Evolutionary conservation across 352 stramenopile genomes (phyloP).

Genomic region (Chrysophaeum taylorii): DNA sequence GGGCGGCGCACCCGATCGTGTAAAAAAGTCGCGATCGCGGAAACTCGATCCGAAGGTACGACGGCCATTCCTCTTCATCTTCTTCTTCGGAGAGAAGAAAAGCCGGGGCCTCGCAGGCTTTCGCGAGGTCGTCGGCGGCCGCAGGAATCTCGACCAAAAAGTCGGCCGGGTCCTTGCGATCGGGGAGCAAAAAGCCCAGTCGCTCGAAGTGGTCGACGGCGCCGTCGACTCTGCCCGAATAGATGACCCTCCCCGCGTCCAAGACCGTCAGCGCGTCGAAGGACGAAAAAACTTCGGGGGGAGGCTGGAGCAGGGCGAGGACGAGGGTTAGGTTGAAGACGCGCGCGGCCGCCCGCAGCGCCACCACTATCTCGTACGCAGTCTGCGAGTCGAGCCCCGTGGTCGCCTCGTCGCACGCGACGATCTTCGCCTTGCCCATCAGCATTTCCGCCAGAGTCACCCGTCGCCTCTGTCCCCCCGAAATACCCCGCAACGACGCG

Average conservation of each 20-base stretch:
- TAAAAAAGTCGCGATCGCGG: constrained; percentile 10
- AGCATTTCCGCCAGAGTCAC: too few relatives aligned
- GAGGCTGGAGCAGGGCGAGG: constrained; percentile 70
- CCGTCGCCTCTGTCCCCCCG: background rate
- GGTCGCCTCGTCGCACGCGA: too few relatives aligned
- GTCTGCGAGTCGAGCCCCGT: too few relatives aligned
- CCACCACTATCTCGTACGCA: too few relatives aligned
- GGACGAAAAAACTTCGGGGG: constrained; percentile 80
- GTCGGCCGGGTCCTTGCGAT: constrained; percentile 66
- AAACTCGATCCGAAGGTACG: background rate
- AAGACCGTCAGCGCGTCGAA: constrained; percentile 91
- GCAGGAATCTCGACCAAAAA: constrained; percentile 63
- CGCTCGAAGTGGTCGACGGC: constrained; percentile 46
- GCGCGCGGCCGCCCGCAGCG: too few relatives aligned
- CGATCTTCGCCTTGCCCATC: too few relatives aligned
- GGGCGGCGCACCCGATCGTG: constrained; percentile 5
- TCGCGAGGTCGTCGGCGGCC: background rate
- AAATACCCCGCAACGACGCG: background rate
- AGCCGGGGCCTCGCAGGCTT: background rate
- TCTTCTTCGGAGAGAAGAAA: background rate
- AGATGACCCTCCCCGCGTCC: constrained; percentile 78
- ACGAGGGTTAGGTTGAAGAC: constrained; percentile 52
- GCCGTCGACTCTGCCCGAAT: constrained; percentile 62
- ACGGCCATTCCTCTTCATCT: too few relatives aligned
- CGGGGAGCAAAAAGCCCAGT: constrained; percentile 46